These are phyloP conservation scores for Penicillium sp. DNA, from an alignment of 2,329 filamentous ascomycete species.

Conservation along the genomic window DNA sequence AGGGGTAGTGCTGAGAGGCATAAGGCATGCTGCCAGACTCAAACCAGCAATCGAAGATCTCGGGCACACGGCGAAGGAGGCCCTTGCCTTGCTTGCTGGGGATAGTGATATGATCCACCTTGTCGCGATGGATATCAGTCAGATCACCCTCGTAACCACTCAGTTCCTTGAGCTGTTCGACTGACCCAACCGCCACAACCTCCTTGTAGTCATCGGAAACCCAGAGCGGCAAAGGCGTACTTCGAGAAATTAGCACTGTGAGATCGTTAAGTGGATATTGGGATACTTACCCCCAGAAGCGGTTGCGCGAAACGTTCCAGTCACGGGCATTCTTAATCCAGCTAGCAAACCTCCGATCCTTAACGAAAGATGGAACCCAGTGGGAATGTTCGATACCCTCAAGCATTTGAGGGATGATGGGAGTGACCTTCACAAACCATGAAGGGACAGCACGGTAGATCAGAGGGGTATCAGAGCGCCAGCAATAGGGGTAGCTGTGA, in stretches of 20 bases:
- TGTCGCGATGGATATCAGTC: slow-evolving; percentile 86
- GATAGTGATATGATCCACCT: slow-evolving; percentile 92
- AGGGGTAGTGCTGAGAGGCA: slow-evolving; percentile 87
- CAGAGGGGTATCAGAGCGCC: slow-evolving; percentile 90
- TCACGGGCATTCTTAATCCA: slow-evolving; percentile 92
- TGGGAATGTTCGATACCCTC: slow-evolving; percentile 85
- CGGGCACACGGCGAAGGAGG: slow-evolving; percentile 75
- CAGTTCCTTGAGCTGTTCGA: slow-evolving; percentile 79
- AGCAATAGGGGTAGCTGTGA: slow-evolving; percentile 93
- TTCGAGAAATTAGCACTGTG: not conserved
- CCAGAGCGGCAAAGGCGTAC: slow-evolving; percentile 87
- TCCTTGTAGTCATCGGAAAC: slow-evolving; percentile 88
- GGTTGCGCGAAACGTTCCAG: slow-evolving; percentile 93
- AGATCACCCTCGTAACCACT: slow-evolving; percentile 86
- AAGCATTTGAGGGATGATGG: slow-evolving; percentile 86
- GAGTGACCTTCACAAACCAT: slow-evolving; percentile 90
- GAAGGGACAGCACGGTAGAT: slow-evolving; percentile 91
- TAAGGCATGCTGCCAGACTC: slow-evolving; percentile 97
- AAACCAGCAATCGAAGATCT: slow-evolving; percentile 97
- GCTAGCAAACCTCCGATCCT: slow-evolving; percentile 86
- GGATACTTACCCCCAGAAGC: slow-evolving; percentile 74
- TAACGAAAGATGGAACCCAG: slow-evolving; percentile 90
- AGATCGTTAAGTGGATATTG: not conserved
- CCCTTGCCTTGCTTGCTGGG: slow-evolving; percentile 88
- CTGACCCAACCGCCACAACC: slow-evolving; percentile 81